Percentiles rank a stretch among this genome's conserved stretches.
These are phyloP conservation scores for Podaxis mareebaensis DNA, from an alignment of 768 basidiomycete species.

Conservation along the genomic window DNA sequence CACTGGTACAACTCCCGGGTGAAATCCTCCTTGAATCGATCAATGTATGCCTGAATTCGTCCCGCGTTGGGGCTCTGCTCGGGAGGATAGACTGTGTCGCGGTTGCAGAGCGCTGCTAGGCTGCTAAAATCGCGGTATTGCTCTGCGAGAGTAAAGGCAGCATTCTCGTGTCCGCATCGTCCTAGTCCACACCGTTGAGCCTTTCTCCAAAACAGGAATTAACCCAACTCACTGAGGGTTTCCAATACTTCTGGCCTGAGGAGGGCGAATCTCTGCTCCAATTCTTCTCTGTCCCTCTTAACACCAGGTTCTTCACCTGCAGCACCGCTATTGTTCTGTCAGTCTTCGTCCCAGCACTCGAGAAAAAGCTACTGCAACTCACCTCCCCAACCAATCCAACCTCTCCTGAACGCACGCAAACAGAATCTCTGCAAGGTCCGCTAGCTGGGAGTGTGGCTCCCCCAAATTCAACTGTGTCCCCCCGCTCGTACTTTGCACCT, in stretches of 20 bases:
- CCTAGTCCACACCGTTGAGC: conserved; percentile 42
- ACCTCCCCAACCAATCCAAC: conserved; percentile 70
- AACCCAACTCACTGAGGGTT: conserved; percentile 64
- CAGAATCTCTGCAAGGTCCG: conserved; percentile 61
- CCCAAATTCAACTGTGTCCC: conserved; percentile 25
- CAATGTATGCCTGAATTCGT: conserved; percentile 71
- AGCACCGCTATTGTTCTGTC: conserved; percentile 27
- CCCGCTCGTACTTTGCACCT: conserved; percentile 31
- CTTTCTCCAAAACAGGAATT: not conserved
- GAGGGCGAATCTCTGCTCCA: conserved; percentile 67
- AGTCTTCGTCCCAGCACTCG: not conserved
- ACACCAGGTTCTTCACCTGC: conserved; percentile 48
- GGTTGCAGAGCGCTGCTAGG: conserved; percentile 83
- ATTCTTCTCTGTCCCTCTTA: conserved; percentile 55
- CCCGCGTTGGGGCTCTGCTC: conserved; percentile 62
- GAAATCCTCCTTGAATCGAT: conserved; percentile 79
- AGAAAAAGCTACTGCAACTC: conserved; percentile 2
- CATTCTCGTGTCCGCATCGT: conserved; percentile 57
- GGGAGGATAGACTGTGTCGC: conserved; percentile 60
- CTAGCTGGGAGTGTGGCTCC: conserved; percentile 56
- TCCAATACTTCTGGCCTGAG: conserved; percentile 78
- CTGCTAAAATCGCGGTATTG: conserved; percentile 83
- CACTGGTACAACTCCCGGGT: conserved; percentile 88
- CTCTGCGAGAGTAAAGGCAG: conserved; percentile 85
- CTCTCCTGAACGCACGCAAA: conserved; percentile 71